A percentile compares a stretch with the other conserved stretches of the same genome.
phyloP scores from a whole-genome alignment of 805 yeast genomes.

The Candida lessepsii region DNA sequence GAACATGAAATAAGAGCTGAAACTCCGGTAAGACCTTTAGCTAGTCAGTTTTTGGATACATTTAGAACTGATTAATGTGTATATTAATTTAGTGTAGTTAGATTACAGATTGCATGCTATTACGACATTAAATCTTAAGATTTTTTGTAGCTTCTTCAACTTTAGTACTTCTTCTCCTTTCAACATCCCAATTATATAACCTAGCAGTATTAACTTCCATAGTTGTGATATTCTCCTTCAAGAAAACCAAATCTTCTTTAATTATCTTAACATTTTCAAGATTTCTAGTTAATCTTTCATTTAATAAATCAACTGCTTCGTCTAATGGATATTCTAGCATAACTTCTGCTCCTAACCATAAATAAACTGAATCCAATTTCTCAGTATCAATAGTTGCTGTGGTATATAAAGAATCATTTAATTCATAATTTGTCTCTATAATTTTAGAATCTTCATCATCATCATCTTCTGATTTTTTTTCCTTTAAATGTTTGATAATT shows the following conservation, averaged over 20 bases:
- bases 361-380: constrained; percentile 57
- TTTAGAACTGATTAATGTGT: constrained; percentile 25
- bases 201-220: constrained; percentile 98
- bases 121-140: constrained; percentile 12
- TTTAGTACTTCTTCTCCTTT: constrained; percentile 50
- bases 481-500: constrained; percentile 60
- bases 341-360: constrained; percentile 98
- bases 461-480: constrained; percentile 38
- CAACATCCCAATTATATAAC: constrained; percentile 84
- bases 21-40: constrained; percentile 60
- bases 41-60: constrained; percentile 59
- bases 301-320: constrained; percentile 77
- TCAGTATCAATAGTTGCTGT: constrained; percentile 69
- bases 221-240: constrained; percentile 88
- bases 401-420: constrained; percentile 90
- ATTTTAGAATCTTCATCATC: constrained; percentile 25
- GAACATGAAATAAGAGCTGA: constrained; percentile 43
- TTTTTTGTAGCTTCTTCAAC: constrained; percentile 18
- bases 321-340: constrained; percentile 92
- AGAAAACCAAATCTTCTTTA: constrained; percentile 80
- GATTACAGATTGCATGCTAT: too few species aligned
- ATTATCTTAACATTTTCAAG: constrained; percentile 57
- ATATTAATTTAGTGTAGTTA: too few species aligned
- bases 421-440: constrained; percentile 77
- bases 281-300: constrained; percentile 62